Percentiles rank a stretch among this genome's conserved stretches.
phyloP scores from a whole-genome alignment of 2,329 filamentous ascomycete species.

The Trichophyton verrucosum region DNA sequence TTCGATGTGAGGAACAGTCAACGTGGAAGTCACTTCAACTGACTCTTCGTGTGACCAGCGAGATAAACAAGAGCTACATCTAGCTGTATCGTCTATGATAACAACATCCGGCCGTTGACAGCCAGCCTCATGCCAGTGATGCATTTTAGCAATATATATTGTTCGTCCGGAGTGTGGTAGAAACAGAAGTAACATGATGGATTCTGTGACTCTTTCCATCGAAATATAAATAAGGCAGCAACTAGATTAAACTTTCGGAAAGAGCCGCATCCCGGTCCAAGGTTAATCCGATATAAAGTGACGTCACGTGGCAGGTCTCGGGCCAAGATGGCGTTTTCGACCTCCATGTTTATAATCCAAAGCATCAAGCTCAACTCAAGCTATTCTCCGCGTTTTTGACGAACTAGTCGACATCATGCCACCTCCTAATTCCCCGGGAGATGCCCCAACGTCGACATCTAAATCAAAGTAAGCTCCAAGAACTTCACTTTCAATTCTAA shows the following conservation, averaged over 20 bases:
- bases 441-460: neutral
- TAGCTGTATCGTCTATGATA: neutral
- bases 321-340: neutral
- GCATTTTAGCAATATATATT: neutral
- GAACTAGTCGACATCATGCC: neutral
- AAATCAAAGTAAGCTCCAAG: neutral
- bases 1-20: neutral
- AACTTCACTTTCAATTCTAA: neutral
- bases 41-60: neutral
- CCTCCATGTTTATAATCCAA: neutral
- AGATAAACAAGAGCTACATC: neutral
- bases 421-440: neutral
- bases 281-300: neutral
- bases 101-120: neutral
- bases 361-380: neutral
- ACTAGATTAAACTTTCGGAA: neutral
- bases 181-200: neutral
- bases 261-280: neutral
- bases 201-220: neutral
- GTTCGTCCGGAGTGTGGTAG: neutral
- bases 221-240: neutral
- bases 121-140: conserved; percentile 2
- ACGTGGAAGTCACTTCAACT: neutral
- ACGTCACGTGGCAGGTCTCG: neutral
- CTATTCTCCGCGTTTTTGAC: neutral